Evolutionary conservation across 805 yeast genomes (phyloP).

Genomic region (Candida ponderosae): DNA sequence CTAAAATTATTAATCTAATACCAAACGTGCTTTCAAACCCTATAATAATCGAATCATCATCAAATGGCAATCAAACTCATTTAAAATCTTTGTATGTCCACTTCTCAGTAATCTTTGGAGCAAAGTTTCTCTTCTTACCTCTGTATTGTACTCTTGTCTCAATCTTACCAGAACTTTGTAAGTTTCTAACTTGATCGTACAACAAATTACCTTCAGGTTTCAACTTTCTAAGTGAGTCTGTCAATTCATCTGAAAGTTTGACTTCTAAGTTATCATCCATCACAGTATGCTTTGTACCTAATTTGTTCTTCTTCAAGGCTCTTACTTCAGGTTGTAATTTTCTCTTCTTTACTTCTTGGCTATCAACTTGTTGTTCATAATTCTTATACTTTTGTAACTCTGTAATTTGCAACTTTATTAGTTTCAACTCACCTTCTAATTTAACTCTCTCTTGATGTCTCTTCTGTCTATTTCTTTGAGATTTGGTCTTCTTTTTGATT

Average conservation of each 20-base stretch:
- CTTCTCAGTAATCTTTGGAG: conserved; percentile 78
- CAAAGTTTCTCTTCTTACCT: conserved; percentile 55
- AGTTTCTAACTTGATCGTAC: conserved; percentile 69
- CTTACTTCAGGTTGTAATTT: conserved; percentile 18
- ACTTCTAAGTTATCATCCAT: conserved; percentile 51
- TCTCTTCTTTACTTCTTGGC: conserved; percentile 13
- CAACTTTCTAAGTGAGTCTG: conserved; percentile 74
- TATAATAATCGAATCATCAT: too few species aligned
- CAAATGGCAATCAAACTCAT: conserved; percentile 21
- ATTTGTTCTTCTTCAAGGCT: conserved; percentile 27
- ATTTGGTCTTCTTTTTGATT: conserved; percentile 64
- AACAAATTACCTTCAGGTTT: conserved; percentile 87
- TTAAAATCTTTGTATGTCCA: conserved; percentile 90
- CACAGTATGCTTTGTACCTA: conserved; percentile 40
- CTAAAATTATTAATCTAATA: too few species aligned
- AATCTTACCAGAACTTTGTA: conserved; percentile 80
- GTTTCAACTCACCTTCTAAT: conserved; percentile 49
- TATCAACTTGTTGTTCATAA: conserved; percentile 21
- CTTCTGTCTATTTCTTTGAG: conserved; percentile 66
- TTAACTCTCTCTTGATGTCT: conserved; percentile 51
- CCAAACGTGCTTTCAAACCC: too few species aligned
- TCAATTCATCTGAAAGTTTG: conserved; percentile 82
- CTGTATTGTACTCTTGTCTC: conserved; percentile 71
- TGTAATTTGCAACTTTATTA: conserved; percentile 49
- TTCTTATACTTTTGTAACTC: conserved; percentile 46